Base-by-base conservation (phyloP, 1,284 basidiomycete species). In the Naganishia sp. region DNA sequence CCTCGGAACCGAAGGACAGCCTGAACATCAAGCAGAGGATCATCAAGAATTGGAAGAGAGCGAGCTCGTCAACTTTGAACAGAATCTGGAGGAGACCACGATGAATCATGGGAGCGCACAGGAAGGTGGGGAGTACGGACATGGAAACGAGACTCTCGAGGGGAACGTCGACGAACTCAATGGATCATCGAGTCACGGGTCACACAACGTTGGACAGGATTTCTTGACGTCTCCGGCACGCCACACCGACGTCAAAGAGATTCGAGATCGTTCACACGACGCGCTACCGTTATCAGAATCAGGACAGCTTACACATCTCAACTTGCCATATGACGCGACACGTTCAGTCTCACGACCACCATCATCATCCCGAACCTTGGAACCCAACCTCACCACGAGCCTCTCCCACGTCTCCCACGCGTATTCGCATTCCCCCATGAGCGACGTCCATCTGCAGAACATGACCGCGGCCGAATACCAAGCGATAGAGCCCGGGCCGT, bases 381-480 rank as follows among this genome's bases (percentile, higher is more conserved):
- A 28, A 13, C 21, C 21, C 21, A 21, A 15, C 49, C 47, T 49
- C 10, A 49, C 47, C 4, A 49, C 47, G 21, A 23, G 21, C 21
- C 47, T n/a, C 6, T 23, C 21, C 21, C 18, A 23, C 21, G 25
- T 13, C 21, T 41, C 52, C 11, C 31, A 54, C 35, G 52, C 18
- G 18, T 54, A 54, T 21, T 54, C 52, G 3, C 52, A 32, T n/a
- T n/a, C 21, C 31, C 18, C 10, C 52, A 35, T 39, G 17, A 35
- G 6, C 35, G 39, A 54, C n/a, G 35, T 54, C 17, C 41, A 41
- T 35, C 32, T 54, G 11, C 52, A 54, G 7, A 35, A 32, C 18
- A 54, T 39, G 32, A 54, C 52, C 7, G 32, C 31, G 32, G 52
- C 52, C 31, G 51, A 54, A 35, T 54, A 54, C 13, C 32, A n/a